Base-by-base conservation (phyloP, 1,284 basidiomycete genomes). In the Moniliophthora roreri region DNA sequence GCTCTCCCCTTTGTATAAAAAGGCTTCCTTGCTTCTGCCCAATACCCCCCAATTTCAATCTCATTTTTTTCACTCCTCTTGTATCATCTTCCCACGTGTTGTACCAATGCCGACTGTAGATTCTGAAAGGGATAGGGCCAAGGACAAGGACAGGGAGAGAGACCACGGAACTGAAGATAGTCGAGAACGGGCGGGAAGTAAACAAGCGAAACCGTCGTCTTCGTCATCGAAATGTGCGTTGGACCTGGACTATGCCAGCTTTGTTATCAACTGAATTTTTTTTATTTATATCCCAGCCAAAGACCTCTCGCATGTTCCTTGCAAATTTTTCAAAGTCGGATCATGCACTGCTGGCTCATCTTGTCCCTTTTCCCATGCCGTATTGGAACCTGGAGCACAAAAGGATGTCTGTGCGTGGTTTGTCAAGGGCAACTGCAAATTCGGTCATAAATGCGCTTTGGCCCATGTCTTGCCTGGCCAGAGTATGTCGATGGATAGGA, bases 361-460 rank as follows among this genome's bases (percentile, higher is more conserved):
- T 21, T 98, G 95, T 70, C 94, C 93, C 24, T 98, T 98, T 80
- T 96, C 94, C 32, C 95, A 98, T 65, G 60, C 65, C 46, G 58
- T 74, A 8, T 68, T 76, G 51, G 86, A 89, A 60, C 83, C 90
- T 9, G 91, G 90, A 7, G 86, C 87, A 54, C 85, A 87, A 60
- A 97, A 97, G 69, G 93, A 96, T 63, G 81, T 91, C 48, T 99
- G 96, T 67, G 89, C 94, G 44, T 98, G 95, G 94, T 99, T 89
- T 64, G 78, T 92, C 53, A 92, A 92, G 71, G 93, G 96, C 2
- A 96, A 93, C 72, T 99, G 96, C 81, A 96, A 96, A 73, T 98
- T 98, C 66, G 95, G 91, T 8, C 95, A 98, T 78, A 98, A 98
- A 67, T 98, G 95, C 62, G 93, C 94, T 3, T 81, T 95, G 32